A percentile compares a stretch with the other conserved stretches of the same genome.
These are phyloP conservation scores for Claviceps cyperi DNA, from an alignment of 2,329 filamentous ascomycete genomes.

Conservation along the genomic window DNA sequence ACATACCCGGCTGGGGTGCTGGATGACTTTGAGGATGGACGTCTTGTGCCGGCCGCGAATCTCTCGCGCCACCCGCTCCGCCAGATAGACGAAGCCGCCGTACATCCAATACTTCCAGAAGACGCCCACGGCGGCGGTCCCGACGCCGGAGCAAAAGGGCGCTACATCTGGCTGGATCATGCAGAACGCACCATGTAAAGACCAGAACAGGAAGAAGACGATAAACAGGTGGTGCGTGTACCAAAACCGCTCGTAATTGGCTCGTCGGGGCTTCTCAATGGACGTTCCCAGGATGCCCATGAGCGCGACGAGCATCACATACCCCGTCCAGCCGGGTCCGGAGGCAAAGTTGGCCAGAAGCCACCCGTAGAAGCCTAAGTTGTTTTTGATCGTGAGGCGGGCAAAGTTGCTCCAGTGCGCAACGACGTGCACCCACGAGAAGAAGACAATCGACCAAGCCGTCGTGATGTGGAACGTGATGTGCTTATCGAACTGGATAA, in stretches of 20 bases:
- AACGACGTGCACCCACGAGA: constrained; percentile 73
- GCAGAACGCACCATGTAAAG: constrained; percentile 78
- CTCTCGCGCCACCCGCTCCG: constrained; percentile 66
- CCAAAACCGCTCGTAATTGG: constrained; percentile 84
- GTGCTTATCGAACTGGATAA: constrained; percentile 82
- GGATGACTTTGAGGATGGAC: constrained; percentile 76
- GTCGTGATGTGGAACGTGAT: constrained; percentile 78
- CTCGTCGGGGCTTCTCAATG: constrained; percentile 60
- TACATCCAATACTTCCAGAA: constrained; percentile 90
- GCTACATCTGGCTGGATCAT: constrained; percentile 79
- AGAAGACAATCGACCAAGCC: constrained; percentile 80
- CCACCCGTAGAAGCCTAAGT: constrained; percentile 65
- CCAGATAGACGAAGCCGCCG: constrained; percentile 64
- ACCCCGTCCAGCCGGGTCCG: constrained; percentile 75
- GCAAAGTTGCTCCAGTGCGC: constrained; percentile 82
- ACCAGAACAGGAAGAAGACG: constrained; percentile 82
- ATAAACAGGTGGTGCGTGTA: constrained; percentile 82
- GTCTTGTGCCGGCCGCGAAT: constrained; percentile 70
- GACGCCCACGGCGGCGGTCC: constrained; percentile 52
- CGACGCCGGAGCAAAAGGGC: constrained; percentile 60
- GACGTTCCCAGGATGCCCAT: constrained; percentile 70
- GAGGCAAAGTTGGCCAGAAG: constrained; percentile 63
- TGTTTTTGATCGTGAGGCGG: constrained; percentile 58
- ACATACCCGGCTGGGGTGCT: constrained; percentile 77
- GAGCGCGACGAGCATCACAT: constrained; percentile 66